Evolutionary conservation across 495 filamentous ascomycete genomes (phyloP), one percentile per base, ranked within the genome.

Genomic region (Usnea hakonensis): DNA sequence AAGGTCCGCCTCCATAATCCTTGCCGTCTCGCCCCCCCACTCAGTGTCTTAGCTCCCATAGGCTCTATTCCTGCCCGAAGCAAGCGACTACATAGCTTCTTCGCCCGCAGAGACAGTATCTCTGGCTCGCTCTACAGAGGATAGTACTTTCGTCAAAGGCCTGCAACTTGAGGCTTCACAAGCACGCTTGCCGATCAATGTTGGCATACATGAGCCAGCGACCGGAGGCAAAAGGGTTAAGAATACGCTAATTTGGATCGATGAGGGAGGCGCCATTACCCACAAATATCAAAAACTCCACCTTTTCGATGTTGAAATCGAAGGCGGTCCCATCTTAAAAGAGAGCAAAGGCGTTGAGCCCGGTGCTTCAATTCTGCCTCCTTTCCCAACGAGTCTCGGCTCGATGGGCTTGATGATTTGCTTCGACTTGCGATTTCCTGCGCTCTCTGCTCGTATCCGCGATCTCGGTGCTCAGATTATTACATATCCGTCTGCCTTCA

Each of bases 41-140:
- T 69, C 67, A 43, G 70, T 46, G 28, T 11, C 54, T 58, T 59
- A 64, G 48, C 43, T 52, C 10, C 17, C 55, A 43, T 63, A 93
- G 89, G 85, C 88, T 32, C 79, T 97, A 57, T 96, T 96, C 73
- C 88, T 97, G 64, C 94, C 91, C 21, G 91, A 97, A 79, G 92
- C 92, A 44, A 85, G 81, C 62, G 92, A 96, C 75, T 97, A 95
- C 78, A 91, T 96, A 64, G 85, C 82, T 48, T 77, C 78, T 19
- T 84, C 84, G 1, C 72, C 83, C 32, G 73, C 81, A 11, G 88
- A 93, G 68, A 85, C 85, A 0, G 70, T 91, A 10, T 76, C 80
- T 23, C 84, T 95, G 23, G 87, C 80, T 66, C 77, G 79, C 56
- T 79, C 89, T 5, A 78, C 78, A 43, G 69, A 77, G 2, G 72